Base-by-base conservation (phyloP, 306 rosid genomes). In the Mimosa bimucronata region DNA sequence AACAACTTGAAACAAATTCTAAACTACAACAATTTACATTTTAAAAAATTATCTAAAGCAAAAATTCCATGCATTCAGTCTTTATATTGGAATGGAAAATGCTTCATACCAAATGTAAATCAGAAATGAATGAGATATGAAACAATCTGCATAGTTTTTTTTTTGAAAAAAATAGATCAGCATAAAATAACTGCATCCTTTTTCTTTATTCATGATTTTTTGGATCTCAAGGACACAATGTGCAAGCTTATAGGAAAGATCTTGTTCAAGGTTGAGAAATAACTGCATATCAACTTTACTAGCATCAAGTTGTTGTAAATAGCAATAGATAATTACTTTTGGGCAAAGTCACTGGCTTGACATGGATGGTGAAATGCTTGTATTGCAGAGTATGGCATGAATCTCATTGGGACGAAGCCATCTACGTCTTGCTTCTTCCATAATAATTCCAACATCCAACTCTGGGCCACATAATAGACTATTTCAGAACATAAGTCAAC, bases 401-500 rank as follows among this genome's bases (percentile, higher is more conserved):
- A 96, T 96, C 85, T 96, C 99, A 83, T 96, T 96, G 66, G 99
- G 97, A 55, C 98, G 99, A 79, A 96, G 98, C 99, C 99, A 96
- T 85, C 99, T 86, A 77, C 83, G 19, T 55, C 78, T 79, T 74
- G 97, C 98, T 84, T 96, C 99, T 71, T 85, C 97, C 92, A 79
- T 83, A 44, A 85, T 91, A 82, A 84, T 74, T 73, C 23, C 14
- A 71, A 96, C 82, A 79, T 96, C 98, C 84, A 96, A 86, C 41
- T 93, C 99, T 96, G 92, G 18, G 34, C 41, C 77, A 80, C 14
- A 78, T 73, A 77, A 81, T 66, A 80, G 80, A 79, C 66, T 28
- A 61, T 29, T 64, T 77, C 77, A 82, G 65, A 73, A 81, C 44
- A 81, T 40, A 81, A 82, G 79, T 28, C 48, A 61, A 55, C 30